phyloP scores from a whole-genome alignment of 2,329 filamentous ascomycete genomes.

The Aspergillus awamori region DNA sequence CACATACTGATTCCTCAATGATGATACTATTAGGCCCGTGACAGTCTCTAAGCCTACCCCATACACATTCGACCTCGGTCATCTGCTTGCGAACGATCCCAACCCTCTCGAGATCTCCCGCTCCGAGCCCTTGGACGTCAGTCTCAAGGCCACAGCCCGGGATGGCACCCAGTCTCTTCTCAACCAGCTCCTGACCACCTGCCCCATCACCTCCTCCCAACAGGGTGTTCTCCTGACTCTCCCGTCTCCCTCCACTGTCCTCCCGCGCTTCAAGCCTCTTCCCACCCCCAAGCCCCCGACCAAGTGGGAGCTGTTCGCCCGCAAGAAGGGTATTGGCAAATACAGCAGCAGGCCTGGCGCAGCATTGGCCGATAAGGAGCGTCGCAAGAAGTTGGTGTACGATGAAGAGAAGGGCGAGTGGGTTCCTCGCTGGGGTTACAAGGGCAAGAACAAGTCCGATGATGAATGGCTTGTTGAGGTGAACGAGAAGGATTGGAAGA shows the following conservation, averaged over 20 bases:
- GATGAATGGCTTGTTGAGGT: conserved; percentile 92
- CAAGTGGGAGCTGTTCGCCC: conserved; percentile 95
- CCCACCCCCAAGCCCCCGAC: conserved; percentile 80
- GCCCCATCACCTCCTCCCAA: conserved; percentile 69
- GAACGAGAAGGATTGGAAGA: conserved; percentile 73
- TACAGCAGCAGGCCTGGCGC: conserved; percentile 67
- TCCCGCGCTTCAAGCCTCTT: conserved; percentile 91
- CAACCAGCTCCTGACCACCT: conserved; percentile 91
- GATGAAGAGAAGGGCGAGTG: conserved; percentile 85
- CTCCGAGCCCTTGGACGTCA: conserved; percentile 60
- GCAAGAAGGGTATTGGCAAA: conserved; percentile 90
- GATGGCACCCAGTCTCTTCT: conserved; percentile 90
- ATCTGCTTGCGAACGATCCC: conserved; percentile 82
- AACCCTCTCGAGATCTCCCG: conserved; percentile 71
- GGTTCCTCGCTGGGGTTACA: conserved; percentile 94
- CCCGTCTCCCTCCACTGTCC: conserved; percentile 66
- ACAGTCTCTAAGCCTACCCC: conserved; percentile 80
- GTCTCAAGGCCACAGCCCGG: conserved; percentile 73
- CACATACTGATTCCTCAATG: neutral
- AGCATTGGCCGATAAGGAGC: conserved; percentile 66
- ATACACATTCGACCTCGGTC: conserved; percentile 88
- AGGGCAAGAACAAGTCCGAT: conserved; percentile 82
- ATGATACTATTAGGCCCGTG: conserved; percentile 49
- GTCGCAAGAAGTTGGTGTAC: conserved; percentile 71
- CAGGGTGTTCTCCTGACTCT: conserved; percentile 77